phyloP scores from a whole-genome alignment of 176 grass and related monocot species.

The Aegilops longissima region DNA sequence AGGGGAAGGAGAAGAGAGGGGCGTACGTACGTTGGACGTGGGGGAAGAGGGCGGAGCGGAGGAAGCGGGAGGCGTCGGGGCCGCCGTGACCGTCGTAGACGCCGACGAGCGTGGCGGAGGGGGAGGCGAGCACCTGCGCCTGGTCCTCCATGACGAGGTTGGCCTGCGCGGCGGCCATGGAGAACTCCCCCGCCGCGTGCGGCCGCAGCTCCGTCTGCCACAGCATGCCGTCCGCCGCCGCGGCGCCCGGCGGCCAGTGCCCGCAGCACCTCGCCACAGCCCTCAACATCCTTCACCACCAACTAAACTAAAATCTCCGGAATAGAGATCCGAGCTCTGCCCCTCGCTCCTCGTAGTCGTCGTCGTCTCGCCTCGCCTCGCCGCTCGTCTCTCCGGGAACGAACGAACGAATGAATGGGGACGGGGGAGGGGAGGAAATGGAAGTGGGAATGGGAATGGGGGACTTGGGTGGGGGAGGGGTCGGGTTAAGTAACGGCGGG shows the following conservation, averaged over 20 bases:
- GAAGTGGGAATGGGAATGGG: neutral
- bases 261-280: conserved; percentile 68
- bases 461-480: conserved; percentile 3
- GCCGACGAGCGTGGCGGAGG: conserved; percentile 61
- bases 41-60: conserved; percentile 61
- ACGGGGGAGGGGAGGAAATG: neutral
- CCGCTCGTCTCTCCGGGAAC: neutral
- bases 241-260: conserved; percentile 42
- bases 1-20: too few species aligned
- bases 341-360: neutral
- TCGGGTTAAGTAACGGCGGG: conserved; percentile 36
- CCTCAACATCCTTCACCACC: conserved; percentile 30
- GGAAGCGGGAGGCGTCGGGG: conserved; percentile 74
- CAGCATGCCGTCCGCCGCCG: conserved; percentile 71
- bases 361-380: neutral
- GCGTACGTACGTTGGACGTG: conserved; percentile 67
- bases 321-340: conserved; percentile 9
- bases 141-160: conserved; percentile 83
- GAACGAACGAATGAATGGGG: neutral
- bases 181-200: conserved; percentile 89
- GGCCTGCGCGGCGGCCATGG: conserved; percentile 86
- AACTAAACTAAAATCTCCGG: neutral
- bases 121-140: conserved; percentile 87
- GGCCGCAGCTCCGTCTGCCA: conserved; percentile 86
- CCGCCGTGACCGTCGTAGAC: conserved; percentile 88